Base-by-base conservation (phyloP, 2,329 filamentous ascomycete genomes). In the Pseudogymnoascus sp. region DNA sequence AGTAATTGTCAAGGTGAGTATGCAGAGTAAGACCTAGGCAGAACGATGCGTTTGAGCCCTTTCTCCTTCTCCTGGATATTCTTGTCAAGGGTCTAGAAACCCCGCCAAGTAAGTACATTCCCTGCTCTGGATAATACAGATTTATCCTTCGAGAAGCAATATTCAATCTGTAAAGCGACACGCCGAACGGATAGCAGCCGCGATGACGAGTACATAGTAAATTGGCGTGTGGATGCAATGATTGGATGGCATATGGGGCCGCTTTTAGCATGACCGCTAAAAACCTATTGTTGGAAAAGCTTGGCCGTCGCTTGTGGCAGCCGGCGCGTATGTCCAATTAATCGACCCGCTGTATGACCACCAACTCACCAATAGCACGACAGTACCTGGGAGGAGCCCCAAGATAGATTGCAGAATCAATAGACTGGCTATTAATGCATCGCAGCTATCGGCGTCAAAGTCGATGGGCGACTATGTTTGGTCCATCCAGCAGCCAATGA, bases 341-440 rank as follows among this genome's bases (percentile, higher is more conserved):
- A 21, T 55, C 48, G 48, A 55, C 48, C 48, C 48, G 29, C 48
- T 55, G 29, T 55, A 33, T 33, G 48, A 13, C 48, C 29, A n/a
- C 27, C 29, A 18, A 55, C n/a, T 9, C 48, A 55, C 48, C 48
- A 55, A 55, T 55, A 33, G 48, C 15, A 55, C 27, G 9, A 12
- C n/a, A 13, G 29, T 2, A 21, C 21, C 21, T 21, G 21, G 21
- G 21, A 21, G 21, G 21, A 55, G n/a, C 12, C 48, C 48, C 48
- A 55, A 55, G 48, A 55, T 55, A 55, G 48, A 55, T 55, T 55
- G 2, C 29, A 9, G 29, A 55, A 55, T 55, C 48, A 33, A 55
- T 55, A 55, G 48, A 55, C 48, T 55, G 48, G 48, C 48, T 55
- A 33, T 55, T 55, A 55, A 33, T 55, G 48, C 48, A 55, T 55